These are phyloP conservation scores for Hymenoscyphus scutula DNA, from an alignment of 2,329 filamentous ascomycete species.

Conservation along the genomic window DNA sequence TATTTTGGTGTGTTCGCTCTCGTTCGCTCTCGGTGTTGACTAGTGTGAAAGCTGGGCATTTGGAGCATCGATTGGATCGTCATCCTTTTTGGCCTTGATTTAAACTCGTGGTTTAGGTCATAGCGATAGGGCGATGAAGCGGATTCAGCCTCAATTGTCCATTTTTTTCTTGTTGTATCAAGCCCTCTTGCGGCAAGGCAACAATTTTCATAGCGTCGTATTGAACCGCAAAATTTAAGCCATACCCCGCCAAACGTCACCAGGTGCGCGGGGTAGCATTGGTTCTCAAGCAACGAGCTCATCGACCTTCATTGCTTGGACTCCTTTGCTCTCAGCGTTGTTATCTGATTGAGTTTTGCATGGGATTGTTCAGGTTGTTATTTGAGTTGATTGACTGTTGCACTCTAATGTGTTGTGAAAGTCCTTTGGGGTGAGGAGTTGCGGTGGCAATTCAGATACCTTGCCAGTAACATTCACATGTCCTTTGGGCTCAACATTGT, in stretches of 20 bases:
- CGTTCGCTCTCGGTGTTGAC: neutral
- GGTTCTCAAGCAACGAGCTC: neutral
- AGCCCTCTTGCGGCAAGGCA: neutral
- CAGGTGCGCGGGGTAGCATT: neutral
- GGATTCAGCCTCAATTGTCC: neutral
- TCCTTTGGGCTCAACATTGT: neutral
- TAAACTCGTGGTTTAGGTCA: neutral
- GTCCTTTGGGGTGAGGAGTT: neutral
- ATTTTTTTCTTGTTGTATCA: neutral
- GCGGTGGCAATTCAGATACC: neutral
- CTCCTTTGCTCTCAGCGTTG: neutral
- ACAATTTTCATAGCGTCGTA: neutral
- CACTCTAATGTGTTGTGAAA: neutral
- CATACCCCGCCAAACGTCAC: neutral
- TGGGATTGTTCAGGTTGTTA: neutral
- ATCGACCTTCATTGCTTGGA: neutral
- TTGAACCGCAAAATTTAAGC: neutral
- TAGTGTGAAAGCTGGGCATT: neutral
- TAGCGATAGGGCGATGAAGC: neutral
- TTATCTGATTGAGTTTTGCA: neutral
- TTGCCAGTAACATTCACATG: neutral
- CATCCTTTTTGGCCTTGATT: neutral
- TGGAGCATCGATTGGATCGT: neutral
- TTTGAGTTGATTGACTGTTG: neutral
- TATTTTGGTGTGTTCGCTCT: neutral